Base-by-base conservation (phyloP, 2,329 filamentous ascomycete species). In the Aspergillus floridensis region DNA sequence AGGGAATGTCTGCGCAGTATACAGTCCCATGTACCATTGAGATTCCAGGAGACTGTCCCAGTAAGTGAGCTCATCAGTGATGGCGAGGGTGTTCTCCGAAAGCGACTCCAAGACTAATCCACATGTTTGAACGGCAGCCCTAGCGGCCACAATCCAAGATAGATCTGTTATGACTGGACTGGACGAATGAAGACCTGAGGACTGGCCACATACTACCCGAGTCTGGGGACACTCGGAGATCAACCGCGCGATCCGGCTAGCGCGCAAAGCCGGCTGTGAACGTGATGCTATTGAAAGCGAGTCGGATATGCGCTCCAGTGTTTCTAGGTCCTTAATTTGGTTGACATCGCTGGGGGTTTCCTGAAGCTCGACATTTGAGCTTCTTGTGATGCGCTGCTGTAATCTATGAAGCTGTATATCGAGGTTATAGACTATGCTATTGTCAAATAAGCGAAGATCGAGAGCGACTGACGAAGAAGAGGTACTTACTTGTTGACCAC, bases 11-110 rank as follows among this genome's bases (percentile, higher is more conserved):
- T 99, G 95, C 8, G 96, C 77, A 14, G 91, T 89, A 75, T 97
- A 97, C 3, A 97, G 73, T 32, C 87, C 88, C 64, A 90, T 93
- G 69, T 89, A 91, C 52, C 86, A 83, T 66, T 91, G 88, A 0
- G 91, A 96, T 10, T 86, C 85, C 31, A 96, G 78, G 2, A 97
- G 84, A 65, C 95, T 90, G 70, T 96, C 91, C 95, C 95, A 99
- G 74, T 98, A 98, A 86, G 89, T 93, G 24, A 96, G 88, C 66
- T 96, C 92, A 65, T 96, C 88, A 67, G 87, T 90, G 19, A 99
- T 77, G 0, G 89, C 88, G 11, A 93, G 87, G 11, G 92, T 96
- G 68, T 95, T 89, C 57, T 93, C 89, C 11, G 97, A 77, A 3
- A 98, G 82, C 0, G 85, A 87, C 66, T 88, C 87, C 66, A 97